Evolutionary conservation across 257 asterid species (phyloP).

Genomic region (Fraxinus pennsylvanica): DNA sequence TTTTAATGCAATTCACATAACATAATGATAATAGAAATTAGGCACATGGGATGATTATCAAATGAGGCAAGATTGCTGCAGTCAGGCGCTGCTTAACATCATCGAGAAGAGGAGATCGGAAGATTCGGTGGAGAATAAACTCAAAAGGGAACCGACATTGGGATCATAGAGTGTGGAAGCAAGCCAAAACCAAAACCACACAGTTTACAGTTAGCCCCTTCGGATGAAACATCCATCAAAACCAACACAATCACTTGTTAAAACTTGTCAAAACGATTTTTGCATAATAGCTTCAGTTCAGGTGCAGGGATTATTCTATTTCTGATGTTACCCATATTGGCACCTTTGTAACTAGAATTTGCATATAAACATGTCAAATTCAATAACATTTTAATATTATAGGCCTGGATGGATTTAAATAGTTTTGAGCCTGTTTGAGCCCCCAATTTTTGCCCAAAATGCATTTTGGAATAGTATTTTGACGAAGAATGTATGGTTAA

Average conservation of each 20-base stretch:
- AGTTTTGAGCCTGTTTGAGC: not conserved
- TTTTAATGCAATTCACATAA: not conserved
- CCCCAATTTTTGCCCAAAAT: too few species aligned
- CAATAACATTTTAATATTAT: not conserved
- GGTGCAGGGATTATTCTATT: not conserved
- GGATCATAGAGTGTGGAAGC: not conserved
- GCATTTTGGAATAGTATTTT: too few species aligned
- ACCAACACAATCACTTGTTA: not conserved
- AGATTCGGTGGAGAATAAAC: not conserved
- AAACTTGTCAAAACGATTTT: not conserved
- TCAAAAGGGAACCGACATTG: not conserved
- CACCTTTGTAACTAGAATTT: not conserved
- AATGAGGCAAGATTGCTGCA: not conserved
- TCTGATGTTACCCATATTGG: not conserved
- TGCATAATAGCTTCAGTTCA: not conserved
- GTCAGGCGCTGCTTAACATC: not conserved
- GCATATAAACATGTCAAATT: not conserved
- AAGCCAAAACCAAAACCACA: not conserved
- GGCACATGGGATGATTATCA: not conserved
- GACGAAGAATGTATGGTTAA: too few species aligned
- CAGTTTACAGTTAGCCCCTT: not conserved
- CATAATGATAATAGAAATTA: not conserved
- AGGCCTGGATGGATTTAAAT: not conserved
- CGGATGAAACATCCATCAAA: not conserved
- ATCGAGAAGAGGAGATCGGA: not conserved